Base-by-base conservation (phyloP, 176 grass and related monocot species). In the Metroxylon sagu region DNA sequence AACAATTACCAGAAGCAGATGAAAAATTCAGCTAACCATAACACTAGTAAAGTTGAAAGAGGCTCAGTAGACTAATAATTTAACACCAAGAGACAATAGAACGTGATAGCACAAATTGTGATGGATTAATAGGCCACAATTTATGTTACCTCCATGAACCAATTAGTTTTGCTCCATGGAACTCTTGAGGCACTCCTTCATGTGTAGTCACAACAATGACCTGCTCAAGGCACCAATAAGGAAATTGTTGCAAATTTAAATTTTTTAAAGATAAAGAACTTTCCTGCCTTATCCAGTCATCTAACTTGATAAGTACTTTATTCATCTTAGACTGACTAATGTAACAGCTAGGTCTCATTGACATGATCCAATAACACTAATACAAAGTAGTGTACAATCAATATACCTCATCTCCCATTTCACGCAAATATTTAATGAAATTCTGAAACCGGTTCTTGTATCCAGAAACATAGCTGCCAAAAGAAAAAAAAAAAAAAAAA, bases 141-240 rank as follows among this genome's bases (percentile, higher is more conserved):
- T 52, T 63, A 43, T 30, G 27, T 77, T 92, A 98, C 93, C 88
- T 98, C 82, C 93, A 88, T 0, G 93, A 98, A 74, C 87, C 93
- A 70, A 92, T 75, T 31, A 98, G 80, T 71, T 98, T 98, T 57
- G 93, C 93, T 53, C 93, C 93, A 62, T 83, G 77, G 60, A 98
- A 98, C 66, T 98, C 88, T 54, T 92, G 76, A 51, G 93, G 93
- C 14, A 80, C 93, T 66, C 87, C 88, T 68, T 98, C 81, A 61
- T 98, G 94, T 27, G 88, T 98, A 10, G 94, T 98, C 52, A 98
- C 88, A 14, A 98, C 94, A 68, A 98, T 71, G 12, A 98, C 84
- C 92, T 97, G 75, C 61, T 48, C 18, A 28, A 31, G 49, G 54
- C n/a, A 55, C 48, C 56, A 83, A 71, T 30, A 68, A 16, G n/a